Conservation (phyloP, 148 eudicot species). For the Chenopodium quinoa region DNA sequence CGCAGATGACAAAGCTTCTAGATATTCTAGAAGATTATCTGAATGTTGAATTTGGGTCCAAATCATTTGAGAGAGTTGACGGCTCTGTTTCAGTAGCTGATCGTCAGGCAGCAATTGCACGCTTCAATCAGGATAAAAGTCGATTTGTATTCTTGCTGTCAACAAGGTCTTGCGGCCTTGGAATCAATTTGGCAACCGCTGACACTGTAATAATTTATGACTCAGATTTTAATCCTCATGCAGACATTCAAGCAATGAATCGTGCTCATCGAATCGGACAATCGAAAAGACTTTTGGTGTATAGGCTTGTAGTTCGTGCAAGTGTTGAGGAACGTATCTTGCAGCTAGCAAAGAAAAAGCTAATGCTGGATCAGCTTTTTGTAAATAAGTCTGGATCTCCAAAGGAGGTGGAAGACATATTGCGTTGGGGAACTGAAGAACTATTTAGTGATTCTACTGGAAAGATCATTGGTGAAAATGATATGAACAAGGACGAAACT, state of each 20-base stretch:
- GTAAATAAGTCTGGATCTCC: slow-evolving; percentile 95
- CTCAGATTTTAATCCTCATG: slow-evolving; percentile 98
- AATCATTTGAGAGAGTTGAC: slow-evolving; percentile 94
- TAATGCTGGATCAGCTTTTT: slow-evolving; percentile 98
- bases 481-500: slow-evolving; percentile 50
- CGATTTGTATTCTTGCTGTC: slow-evolving; percentile 91
- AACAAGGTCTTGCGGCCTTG: slow-evolving; percentile 96
- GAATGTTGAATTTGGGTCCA: slow-evolving; percentile 84
- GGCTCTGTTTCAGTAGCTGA: slow-evolving; percentile 95
- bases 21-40: slow-evolving; percentile 97
- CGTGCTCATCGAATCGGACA: slow-evolving; percentile 99
- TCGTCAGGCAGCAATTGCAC: slow-evolving; percentile 90
- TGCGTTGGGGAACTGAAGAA: slow-evolving; percentile 98
- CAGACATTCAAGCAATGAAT: slow-evolving; percentile 99
- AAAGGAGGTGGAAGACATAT: slow-evolving; percentile 93
- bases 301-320: slow-evolving; percentile 96
- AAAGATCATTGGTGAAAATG: slow-evolving; percentile 53
- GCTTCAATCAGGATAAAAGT: slow-evolving; percentile 93
- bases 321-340: slow-evolving; percentile 99
- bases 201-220: slow-evolving; percentile 97
- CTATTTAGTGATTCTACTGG: slow-evolving; percentile 63
- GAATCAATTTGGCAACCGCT: slow-evolving; percentile 97
- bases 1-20: slow-evolving; percentile 97
- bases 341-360: slow-evolving; percentile 95
- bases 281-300: slow-evolving; percentile 85